A percentile compares a stretch with the other conserved stretches of the same genome.
Evolutionary conservation across 805 yeast genomes (phyloP).

Genomic region (Cyberlindnera nakhonratchasimensis): DNA sequence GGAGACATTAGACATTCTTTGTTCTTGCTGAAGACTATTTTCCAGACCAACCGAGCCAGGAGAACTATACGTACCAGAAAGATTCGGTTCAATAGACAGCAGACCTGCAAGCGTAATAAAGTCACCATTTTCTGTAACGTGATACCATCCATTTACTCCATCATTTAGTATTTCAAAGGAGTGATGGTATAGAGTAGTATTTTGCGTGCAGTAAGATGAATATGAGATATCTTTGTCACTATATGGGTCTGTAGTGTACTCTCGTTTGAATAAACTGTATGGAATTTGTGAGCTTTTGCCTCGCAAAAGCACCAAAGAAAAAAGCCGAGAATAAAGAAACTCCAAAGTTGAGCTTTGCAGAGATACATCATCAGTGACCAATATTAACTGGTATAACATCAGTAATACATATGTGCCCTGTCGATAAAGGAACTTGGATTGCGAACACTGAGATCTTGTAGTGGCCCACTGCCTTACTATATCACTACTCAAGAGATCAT

Average conservation of each 20-base stretch:
- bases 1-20: too few species aligned
- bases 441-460: background rate
- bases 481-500: background rate
- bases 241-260: too few species aligned
- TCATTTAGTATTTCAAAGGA: background rate
- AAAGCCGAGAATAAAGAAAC: conserved; percentile 10
- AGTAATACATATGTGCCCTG: conserved; percentile 2
- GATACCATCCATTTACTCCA: background rate
- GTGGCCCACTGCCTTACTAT: background rate
- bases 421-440: background rate
- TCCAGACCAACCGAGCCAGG: too few species aligned
- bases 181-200: background rate
- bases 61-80: too few species aligned
- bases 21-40: too few species aligned
- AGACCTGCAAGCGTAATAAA: background rate
- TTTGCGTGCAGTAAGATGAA: too few species aligned
- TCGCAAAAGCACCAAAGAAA: background rate
- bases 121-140: background rate
- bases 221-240: too few species aligned
- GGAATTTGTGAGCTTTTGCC: too few species aligned
- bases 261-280: too few species aligned
- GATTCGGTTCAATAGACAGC: too few species aligned
- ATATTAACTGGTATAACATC: conserved; percentile 15
- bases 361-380: conserved; percentile 11
- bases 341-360: conserved; percentile 14